Evolutionary conservation across 2,329 filamentous ascomycete species (phyloP).

Genomic region (Amesomyces nigricolor): DNA sequence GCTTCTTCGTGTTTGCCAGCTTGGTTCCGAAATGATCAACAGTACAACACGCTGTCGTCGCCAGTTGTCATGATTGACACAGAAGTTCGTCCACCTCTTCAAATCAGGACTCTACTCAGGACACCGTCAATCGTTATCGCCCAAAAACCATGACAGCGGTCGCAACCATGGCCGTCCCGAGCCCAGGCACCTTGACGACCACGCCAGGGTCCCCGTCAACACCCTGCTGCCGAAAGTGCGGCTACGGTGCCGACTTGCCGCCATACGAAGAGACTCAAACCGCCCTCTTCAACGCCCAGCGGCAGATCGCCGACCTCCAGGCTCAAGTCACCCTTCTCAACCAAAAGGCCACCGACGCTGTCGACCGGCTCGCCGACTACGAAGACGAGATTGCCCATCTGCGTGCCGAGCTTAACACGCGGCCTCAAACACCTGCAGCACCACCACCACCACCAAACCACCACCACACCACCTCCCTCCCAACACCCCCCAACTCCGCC

Average conservation of each 20-base stretch:
- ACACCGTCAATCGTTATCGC: neutral
- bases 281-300: conserved; percentile 49
- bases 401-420: conserved; percentile 33
- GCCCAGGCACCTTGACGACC: conserved; percentile 18
- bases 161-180: conserved; percentile 18
- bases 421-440: conserved; percentile 12
- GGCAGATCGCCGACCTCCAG: conserved; percentile 63
- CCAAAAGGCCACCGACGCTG: conserved; percentile 51
- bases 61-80: neutral
- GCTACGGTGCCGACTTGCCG: conserved; percentile 34
- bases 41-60: neutral
- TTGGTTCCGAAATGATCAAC: neutral
- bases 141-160: conserved; percentile 19
- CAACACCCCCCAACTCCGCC: conserved; percentile 24
- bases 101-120: neutral
- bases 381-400: conserved; percentile 68
- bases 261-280: conserved; percentile 33
- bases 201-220: conserved; percentile 20
- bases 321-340: conserved; percentile 64
- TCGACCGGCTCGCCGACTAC: conserved; percentile 68
- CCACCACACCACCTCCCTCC: conserved; percentile 20
- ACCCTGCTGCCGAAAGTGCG: conserved; percentile 48
- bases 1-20: neutral
- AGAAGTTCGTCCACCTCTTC: neutral
- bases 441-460: conserved; percentile 26